Conservation (phyloP, 164 flowering plant species). For the Akebia trifoliata region DNA sequence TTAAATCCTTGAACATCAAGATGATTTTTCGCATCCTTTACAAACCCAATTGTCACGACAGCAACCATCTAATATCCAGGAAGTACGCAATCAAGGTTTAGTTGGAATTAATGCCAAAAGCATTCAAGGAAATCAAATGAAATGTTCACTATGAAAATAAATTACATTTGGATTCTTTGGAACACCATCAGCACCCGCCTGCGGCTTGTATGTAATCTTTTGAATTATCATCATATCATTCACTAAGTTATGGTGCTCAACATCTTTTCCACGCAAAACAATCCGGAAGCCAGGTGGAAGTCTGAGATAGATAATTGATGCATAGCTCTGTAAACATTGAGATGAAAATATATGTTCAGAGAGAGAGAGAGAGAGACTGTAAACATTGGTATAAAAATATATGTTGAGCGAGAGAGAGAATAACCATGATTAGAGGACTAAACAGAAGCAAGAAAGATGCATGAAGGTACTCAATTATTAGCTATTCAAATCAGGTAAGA, state of each 20-base stretch:
- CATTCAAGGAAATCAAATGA: not conserved
- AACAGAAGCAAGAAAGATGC: too few relatives aligned
- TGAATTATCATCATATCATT: slow-evolving; percentile 82
- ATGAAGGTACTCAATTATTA: too few relatives aligned
- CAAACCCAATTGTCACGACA: slow-evolving; percentile 86
- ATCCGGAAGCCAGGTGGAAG: slow-evolving; percentile 68
- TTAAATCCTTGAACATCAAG: slow-evolving; percentile 94
- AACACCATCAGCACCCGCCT: slow-evolving; percentile 42
- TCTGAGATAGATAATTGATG: slow-evolving; percentile 77
- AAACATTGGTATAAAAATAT: too few relatives aligned
- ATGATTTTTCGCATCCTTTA: slow-evolving; percentile 84
- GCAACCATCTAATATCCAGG: slow-evolving; percentile 54
- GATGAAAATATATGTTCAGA: not conserved
- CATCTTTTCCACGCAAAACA: slow-evolving; percentile 78
- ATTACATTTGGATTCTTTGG: slow-evolving; percentile 53
- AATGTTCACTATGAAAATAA: not conserved
- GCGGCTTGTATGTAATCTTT: slow-evolving; percentile 64
- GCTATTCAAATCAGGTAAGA: too few relatives aligned
- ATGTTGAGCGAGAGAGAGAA: too few relatives aligned
- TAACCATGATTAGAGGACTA: too few relatives aligned
- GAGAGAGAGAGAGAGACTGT: not conserved
- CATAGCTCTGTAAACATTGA: slow-evolving; percentile 58
- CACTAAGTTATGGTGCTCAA: slow-evolving; percentile 81
- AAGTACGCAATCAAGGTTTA: slow-evolving; percentile 13
- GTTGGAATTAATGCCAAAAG: not conserved